Conservation (phyloP, 129 eudicot genomes). For the Helianthus tuberosus region DNA sequence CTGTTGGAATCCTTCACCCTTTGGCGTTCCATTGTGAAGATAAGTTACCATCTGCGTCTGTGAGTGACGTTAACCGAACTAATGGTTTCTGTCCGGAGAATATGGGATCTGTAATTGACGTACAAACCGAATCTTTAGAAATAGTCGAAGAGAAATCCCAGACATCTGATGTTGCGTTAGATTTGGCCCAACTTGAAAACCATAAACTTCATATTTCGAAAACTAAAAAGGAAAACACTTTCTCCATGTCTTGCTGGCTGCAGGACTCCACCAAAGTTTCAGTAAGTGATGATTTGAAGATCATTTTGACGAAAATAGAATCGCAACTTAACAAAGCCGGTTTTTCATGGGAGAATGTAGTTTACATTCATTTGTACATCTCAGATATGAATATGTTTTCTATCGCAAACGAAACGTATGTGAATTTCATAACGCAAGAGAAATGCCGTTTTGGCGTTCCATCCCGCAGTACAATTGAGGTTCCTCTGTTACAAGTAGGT, state of each 20-base stretch:
- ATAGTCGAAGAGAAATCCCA: constrained; percentile 28
- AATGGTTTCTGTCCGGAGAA: constrained; percentile 45
- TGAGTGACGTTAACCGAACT: constrained; percentile 33
- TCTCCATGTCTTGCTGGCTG: constrained; percentile 83
- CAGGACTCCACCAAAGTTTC: constrained; percentile 43
- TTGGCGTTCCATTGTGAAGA: constrained; percentile 74
- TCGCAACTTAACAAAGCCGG: constrained; percentile 47
- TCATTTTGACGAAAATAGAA: constrained; percentile 60
- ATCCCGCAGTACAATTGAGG: constrained; percentile 86
- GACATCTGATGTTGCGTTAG: constrained; percentile 17
- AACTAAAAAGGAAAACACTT: constrained; percentile 43
- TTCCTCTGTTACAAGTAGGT: constrained; percentile 73
- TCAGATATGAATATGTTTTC: constrained; percentile 82
- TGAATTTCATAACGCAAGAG: constrained; percentile 80
- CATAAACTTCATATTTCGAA: constrained; percentile 47
- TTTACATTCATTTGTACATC: constrained; percentile 83
- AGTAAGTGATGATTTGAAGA: constrained; percentile 67
- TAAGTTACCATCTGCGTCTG: constrained; percentile 35
- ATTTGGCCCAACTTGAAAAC: constrained; percentile 28
- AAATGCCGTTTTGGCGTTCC: constrained; percentile 94
- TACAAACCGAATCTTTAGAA: constrained; percentile 53
- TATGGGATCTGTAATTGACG: constrained; percentile 62
- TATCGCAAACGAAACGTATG: constrained; percentile 78
- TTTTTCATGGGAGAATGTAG: constrained; percentile 84
- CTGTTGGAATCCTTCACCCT: constrained; percentile 97